A percentile compares a stretch with the other conserved stretches of the same genome.
Conservation (phyloP, 2,329 filamentous ascomycete species). For the Phialocephala subalpina region DNA sequence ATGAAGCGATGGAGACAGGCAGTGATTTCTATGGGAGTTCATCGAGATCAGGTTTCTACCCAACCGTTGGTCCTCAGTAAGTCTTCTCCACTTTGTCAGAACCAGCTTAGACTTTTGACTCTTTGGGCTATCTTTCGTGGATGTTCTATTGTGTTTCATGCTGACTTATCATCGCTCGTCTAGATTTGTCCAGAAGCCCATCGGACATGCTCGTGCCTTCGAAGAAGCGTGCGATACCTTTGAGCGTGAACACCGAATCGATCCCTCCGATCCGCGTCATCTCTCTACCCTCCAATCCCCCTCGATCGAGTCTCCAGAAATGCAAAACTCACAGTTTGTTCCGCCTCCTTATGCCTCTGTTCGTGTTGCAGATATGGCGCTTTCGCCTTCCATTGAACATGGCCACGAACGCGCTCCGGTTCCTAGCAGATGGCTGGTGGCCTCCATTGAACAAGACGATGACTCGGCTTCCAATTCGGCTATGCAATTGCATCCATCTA, state of each 20-base stretch:
- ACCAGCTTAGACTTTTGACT: neutral
- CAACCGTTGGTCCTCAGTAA: neutral
- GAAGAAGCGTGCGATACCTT: neutral
- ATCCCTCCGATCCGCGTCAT: neutral
- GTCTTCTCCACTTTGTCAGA: neutral
- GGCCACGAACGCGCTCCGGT: neutral
- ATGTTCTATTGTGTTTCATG: neutral
- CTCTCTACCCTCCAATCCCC: neutral
- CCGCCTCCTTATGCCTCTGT: no score
- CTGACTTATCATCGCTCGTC: neutral
- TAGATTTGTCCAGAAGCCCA: neutral
- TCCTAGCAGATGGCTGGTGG: neutral
- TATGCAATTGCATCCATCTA: neutral
- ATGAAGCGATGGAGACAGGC: neutral
- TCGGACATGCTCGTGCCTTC: neutral
- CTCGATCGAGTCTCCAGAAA: neutral
- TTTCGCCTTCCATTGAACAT: neutral
- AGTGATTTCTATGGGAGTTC: neutral
- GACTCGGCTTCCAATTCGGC: neutral
- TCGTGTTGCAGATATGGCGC: no score
- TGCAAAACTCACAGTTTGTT: neutral
- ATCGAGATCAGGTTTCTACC: neutral
- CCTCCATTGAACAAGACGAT: neutral
- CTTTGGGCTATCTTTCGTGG: neutral
- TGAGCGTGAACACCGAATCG: neutral